Base-by-base conservation (phyloP, 495 filamentous ascomycete genomes). In the Aspergillus taichungensis region DNA sequence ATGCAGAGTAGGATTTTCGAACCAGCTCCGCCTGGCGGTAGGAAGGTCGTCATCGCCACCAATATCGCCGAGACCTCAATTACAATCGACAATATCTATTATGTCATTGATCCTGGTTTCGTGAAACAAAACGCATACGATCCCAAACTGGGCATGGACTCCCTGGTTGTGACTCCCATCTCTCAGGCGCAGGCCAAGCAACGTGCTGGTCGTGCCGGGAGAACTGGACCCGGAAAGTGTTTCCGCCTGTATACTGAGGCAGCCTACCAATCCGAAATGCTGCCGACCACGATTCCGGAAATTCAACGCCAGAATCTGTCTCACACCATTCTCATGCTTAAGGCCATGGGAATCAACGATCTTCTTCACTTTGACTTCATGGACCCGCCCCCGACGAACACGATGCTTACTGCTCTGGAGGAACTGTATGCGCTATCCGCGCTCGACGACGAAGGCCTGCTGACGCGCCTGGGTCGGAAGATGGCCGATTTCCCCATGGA, bases 271-370 rank as follows among this genome's bases (percentile, higher is more conserved):
- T 91, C 84, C 5, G 92, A 99, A 67, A 96, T 99, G 91, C 71
- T 97, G 33, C 94, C 92, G 0, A 95, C 88, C 0, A 87, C 88
- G 0, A 89, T 97, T 43, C 92, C 92, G 8, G 94, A 97, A 55
- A 99, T 99, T 40, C 92, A 99, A 56, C 78, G 92, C 6, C 89
- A 95, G 60, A 97, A 97, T 54, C 64, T 99, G n/a, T 84, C 86
- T 0, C 77, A 83, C 45, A 96, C 92, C 3, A 97, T 99, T 63
- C 79, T 99, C 27, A 95, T 97, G 89, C 75, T 99, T 29, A 99
- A 99, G 63, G 92, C 92, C 1, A 97, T 97, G 91, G 92, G 92
- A 3, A 97, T 99, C 59, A 96, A 97, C 54, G 92, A 99, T 55
- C 72, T 99, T 3, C 78, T 99, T 8, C 88, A 94, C 50, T 99